Percentiles rank a stretch among this genome's conserved stretches.
These are phyloP conservation scores for Strigomonas galati DNA, from an alignment of 208 protist species.

Conservation along the genomic window DNA sequence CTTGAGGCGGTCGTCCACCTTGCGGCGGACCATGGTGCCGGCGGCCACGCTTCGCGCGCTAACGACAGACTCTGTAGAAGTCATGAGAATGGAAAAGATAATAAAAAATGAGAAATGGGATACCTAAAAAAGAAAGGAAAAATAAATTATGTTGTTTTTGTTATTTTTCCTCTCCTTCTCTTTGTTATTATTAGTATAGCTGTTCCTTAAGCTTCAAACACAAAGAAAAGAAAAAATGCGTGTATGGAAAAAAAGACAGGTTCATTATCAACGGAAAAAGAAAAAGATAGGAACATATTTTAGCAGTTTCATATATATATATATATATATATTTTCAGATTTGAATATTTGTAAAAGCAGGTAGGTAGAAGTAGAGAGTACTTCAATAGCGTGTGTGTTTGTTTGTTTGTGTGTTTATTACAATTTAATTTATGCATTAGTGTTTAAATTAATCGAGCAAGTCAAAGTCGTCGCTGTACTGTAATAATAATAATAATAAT, in stretches of 20 bases:
- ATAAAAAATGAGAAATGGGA: neutral
- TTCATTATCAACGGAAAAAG: neutral
- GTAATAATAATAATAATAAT: slow-evolving; percentile 21
- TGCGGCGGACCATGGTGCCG: slow-evolving; percentile 61
- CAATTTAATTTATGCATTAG: neutral
- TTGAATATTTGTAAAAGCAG: neutral
- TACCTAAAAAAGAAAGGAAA: neutral
- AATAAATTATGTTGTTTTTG: slow-evolving; percentile 4
- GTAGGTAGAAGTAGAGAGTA: no score
- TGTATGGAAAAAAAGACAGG: neutral
- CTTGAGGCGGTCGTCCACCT: slow-evolving; percentile 95
- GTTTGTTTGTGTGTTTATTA: no score
- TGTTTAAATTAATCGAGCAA: neutral
- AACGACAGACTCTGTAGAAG: slow-evolving; percentile 34
- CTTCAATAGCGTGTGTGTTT: no score
- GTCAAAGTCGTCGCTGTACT: neutral
- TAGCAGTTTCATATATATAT: neutral
- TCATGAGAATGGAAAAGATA: neutral
- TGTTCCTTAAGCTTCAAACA: neutral
- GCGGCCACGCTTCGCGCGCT: slow-evolving; percentile 24
- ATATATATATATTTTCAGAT: neutral
- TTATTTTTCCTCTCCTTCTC: slow-evolving; percentile 5
- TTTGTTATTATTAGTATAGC: no score
- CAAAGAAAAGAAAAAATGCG: neutral
- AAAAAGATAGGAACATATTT: neutral